phyloP scores from a whole-genome alignment of 148 eudicot genomes.

The Nyssa sinensis region DNA sequence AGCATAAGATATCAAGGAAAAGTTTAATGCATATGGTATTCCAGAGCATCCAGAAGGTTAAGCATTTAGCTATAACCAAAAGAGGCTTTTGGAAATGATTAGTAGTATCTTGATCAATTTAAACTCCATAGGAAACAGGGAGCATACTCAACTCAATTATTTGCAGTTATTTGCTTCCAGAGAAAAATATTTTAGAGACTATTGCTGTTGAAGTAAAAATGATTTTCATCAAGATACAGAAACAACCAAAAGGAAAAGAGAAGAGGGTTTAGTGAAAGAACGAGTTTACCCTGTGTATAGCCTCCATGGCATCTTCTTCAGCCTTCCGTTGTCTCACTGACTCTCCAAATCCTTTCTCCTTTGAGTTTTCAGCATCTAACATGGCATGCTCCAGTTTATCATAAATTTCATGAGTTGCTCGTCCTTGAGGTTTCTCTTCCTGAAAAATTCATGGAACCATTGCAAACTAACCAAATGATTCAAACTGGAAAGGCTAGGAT shows the following conservation, averaged over 20 bases:
- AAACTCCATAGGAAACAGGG: neutral
- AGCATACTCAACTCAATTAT: neutral
- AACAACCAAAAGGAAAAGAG: neutral
- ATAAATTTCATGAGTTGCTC: slow-evolving; percentile 26
- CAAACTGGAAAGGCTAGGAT: neutral
- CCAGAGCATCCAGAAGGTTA: no score
- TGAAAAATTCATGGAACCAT: slow-evolving; percentile 24
- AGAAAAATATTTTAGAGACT: neutral
- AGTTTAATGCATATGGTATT: no score
- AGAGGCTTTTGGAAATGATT: no score
- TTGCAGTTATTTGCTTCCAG: neutral
- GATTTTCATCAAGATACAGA: neutral
- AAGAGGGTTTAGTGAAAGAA: neutral
- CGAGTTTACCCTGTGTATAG: slow-evolving; percentile 41
- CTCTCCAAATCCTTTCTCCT: slow-evolving; percentile 51
- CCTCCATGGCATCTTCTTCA: slow-evolving; percentile 66
- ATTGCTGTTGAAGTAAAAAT: no score
- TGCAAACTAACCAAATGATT: slow-evolving; percentile 5
- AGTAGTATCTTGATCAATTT: no score
- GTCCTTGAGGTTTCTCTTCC: slow-evolving; percentile 41
- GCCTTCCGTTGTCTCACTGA: slow-evolving; percentile 50
- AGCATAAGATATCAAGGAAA: no score
- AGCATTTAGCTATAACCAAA: no score
- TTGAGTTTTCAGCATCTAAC: slow-evolving; percentile 45
- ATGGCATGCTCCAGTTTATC: slow-evolving; percentile 41